These are phyloP conservation scores for Eutrema salsugineum DNA, from an alignment of 441 rosid species.

Conservation along the genomic window DNA sequence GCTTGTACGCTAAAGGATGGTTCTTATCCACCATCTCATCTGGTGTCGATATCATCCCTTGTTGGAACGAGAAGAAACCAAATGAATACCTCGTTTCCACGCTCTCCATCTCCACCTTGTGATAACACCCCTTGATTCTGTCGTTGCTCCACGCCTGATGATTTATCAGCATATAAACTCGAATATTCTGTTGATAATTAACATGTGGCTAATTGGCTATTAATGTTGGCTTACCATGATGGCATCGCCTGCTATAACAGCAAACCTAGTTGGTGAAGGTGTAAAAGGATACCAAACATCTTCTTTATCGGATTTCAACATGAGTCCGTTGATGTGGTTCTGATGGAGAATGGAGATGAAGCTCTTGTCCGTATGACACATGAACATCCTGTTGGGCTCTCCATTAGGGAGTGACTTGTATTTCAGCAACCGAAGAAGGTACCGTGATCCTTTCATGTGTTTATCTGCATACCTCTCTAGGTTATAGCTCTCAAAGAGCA, in stretches of 20 bases:
- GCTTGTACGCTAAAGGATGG: slow-evolving; percentile 52
- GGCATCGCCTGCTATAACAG: slow-evolving; percentile 64
- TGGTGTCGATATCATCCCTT: slow-evolving; percentile 37
- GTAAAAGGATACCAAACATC: slow-evolving; percentile 47
- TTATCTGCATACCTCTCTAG: slow-evolving; percentile 36
- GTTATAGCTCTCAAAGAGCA: slow-evolving; percentile 73
- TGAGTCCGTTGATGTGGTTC: slow-evolving; percentile 51
- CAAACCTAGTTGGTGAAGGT: slow-evolving; percentile 50
- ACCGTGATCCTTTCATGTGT: slow-evolving; percentile 37
- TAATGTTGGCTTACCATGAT: slow-evolving; percentile 46
- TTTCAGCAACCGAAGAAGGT: slow-evolving; percentile 56
- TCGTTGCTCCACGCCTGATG: slow-evolving; percentile 77
- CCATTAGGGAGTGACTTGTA: slow-evolving; percentile 39
- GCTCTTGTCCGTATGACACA: slow-evolving; percentile 71
- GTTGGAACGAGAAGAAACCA: slow-evolving; percentile 50
- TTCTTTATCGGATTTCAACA: slow-evolving; percentile 42
- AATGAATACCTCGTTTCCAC: slow-evolving; percentile 47
- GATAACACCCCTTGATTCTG: slow-evolving; percentile 47
- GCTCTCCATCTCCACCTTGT: slow-evolving; percentile 50
- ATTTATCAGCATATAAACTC: no score
- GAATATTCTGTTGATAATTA: no score
- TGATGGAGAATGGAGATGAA: slow-evolving; percentile 62
- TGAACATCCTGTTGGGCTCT: slow-evolving; percentile 38
- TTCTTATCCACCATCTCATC: slow-evolving; percentile 57
- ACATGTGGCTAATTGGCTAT: no score